Percentiles rank a stretch among this genome's conserved stretches.
Conservation (phyloP, 345 rosid genomes). For the Geranium brycei region DNA sequence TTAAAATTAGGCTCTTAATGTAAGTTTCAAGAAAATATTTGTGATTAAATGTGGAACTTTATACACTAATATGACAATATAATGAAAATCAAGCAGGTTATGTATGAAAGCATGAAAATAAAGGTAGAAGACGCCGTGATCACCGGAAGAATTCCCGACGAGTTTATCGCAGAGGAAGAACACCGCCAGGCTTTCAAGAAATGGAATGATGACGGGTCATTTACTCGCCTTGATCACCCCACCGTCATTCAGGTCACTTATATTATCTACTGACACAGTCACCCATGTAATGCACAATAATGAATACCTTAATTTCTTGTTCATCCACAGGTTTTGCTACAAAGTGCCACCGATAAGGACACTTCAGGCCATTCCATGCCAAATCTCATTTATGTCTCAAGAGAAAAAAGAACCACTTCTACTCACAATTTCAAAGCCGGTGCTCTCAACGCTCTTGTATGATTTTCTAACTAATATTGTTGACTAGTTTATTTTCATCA, state of each 20-base stretch:
- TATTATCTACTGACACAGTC: background rate
- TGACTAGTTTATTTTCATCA: background rate
- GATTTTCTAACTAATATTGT: background rate
- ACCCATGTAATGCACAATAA: too few relatives aligned
- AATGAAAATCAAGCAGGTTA: constrained; percentile 17
- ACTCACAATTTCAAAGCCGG: constrained; percentile 72
- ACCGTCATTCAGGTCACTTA: constrained; percentile 4
- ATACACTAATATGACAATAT: too few relatives aligned
- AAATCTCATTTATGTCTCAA: constrained; percentile 49
- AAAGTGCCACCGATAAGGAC: constrained; percentile 30
- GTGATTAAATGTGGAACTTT: too few relatives aligned
- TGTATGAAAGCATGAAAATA: constrained; percentile 50
- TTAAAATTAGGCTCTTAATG: too few relatives aligned
- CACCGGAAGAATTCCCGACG: background rate
- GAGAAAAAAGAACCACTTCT: constrained; percentile 41
- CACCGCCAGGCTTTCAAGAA: constrained; percentile 11
- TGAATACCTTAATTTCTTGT: too few relatives aligned
- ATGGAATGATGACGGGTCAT: background rate
- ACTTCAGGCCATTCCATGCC: constrained; percentile 27
- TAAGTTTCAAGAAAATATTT: too few relatives aligned
- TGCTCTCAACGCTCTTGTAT: constrained; percentile 51
- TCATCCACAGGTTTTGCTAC: constrained; percentile 30
- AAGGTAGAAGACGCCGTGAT: constrained; percentile 20
- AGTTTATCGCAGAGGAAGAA: background rate
- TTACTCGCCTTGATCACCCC: constrained; percentile 7